Evolutionary conservation across 192 early-diverging fungal genomes (phyloP), one percentile per base, ranked within the genome.

Genomic region (Entomortierella beljakovae): DNA sequence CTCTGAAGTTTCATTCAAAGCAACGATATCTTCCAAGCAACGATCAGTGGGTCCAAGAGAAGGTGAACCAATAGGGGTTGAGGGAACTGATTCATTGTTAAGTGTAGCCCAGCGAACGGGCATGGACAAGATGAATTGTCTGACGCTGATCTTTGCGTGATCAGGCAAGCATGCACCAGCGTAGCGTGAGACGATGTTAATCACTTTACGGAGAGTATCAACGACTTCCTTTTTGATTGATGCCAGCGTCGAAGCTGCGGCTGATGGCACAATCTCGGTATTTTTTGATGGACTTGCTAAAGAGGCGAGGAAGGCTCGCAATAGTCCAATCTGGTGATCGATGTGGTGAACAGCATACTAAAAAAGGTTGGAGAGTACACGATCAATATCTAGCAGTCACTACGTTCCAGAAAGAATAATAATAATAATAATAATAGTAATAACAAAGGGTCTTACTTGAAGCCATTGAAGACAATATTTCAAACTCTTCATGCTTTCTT

Each of bases 391-490:
- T 38, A 31, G 57, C 16, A n/a, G 6, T 31, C 18, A 33, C 35
- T 38, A 18, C 38, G 18, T n/a, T 38, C n/a, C 38, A 15, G 49
- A 51, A 51, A 51, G 18, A 51, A 51, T 51, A 18, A 51, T 15
- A 51, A 22, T 15, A 22, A 6, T 6, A 25, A 51, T 25, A 51
- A 29, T 28, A 10, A 18, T 29, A 55, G 25, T 2, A 55, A 31
- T 18, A 11, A 25, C 9, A 29, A 50, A 16, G 32, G 32, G 9
- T 57, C 50, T 68, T 80, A 88, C 87, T 81, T 91, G 86, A 3
- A 97, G 80, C 93, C 93, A 96, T 68, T 92, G 86, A 25, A 96
- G 82, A 82, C 97, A 98, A 80, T 97, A 98, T 50, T 90, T 87
- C 46, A 98, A 80, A 64, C 90, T 92, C 66, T 90, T 87, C 86